phyloP scores from a whole-genome alignment of 371 early-diverging fungal genomes.

The Rhizopus microsporus region DNA sequence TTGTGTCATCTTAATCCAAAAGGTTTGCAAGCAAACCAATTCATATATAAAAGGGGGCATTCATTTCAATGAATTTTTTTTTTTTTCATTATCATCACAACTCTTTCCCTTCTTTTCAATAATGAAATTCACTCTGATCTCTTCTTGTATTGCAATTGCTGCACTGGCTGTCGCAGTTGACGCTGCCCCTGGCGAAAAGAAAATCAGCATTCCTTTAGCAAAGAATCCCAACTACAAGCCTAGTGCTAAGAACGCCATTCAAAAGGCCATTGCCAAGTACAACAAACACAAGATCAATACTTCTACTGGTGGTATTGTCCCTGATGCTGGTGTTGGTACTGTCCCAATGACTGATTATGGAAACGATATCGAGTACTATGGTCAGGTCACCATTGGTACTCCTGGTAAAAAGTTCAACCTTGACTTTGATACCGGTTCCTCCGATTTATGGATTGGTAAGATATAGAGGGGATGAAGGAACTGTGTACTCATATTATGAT shows the following conservation, averaged over 20 bases:
- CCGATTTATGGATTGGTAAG: slow-evolving; percentile 64
- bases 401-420: slow-evolving; percentile 68
- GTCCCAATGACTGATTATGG: slow-evolving; percentile 28
- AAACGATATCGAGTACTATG: slow-evolving; percentile 54
- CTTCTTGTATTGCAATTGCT: slow-evolving; percentile 15
- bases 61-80: slow-evolving; percentile 1
- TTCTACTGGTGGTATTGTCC: slow-evolving; percentile 10
- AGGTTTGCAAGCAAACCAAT: not conserved
- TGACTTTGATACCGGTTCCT: slow-evolving; percentile 77
- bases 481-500: not conserved
- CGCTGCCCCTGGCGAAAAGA: slow-evolving; percentile 13
- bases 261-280: slow-evolving; percentile 21
- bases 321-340: slow-evolving; percentile 5
- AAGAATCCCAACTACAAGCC: slow-evolving; percentile 20
- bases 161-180: slow-evolving; percentile 18
- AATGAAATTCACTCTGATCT: slow-evolving; percentile 19
- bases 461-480: not conserved
- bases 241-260: slow-evolving; percentile 20
- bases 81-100: slow-evolving; percentile 2
- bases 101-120: slow-evolving; percentile 1
- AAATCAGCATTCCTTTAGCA: slow-evolving; percentile 16
- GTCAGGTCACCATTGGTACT: slow-evolving; percentile 62
- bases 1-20: too few species aligned
- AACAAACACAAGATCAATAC: too few species aligned
- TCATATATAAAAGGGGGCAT: slow-evolving; percentile 1